phyloP scores from a whole-genome alignment of 495 filamentous ascomycete genomes.

The Talaromyces adpressus region DNA sequence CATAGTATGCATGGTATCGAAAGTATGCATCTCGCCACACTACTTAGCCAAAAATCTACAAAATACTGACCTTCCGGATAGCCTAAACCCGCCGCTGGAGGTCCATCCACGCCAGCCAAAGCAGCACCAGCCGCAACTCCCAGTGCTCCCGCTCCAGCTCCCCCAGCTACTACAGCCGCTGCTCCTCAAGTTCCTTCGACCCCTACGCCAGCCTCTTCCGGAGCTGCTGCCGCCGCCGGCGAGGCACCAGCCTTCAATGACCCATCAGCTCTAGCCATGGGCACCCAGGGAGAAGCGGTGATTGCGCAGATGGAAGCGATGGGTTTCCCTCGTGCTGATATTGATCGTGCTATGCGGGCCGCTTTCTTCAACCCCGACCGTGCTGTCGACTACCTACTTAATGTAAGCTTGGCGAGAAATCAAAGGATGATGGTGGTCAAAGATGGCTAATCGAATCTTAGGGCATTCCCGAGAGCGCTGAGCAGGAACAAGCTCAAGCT shows the following conservation, averaged over 20 bases:
- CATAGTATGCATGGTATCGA: slow-evolving; percentile 92
- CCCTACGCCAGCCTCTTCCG: slow-evolving; percentile 61
- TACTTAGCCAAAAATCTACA: not conserved
- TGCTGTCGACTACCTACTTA: slow-evolving; percentile 92
- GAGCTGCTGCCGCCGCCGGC: slow-evolving; percentile 31
- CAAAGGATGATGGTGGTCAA: not conserved
- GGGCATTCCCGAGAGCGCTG: slow-evolving; percentile 84
- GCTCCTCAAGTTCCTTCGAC: slow-evolving; percentile 49
- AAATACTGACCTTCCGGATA: slow-evolving; percentile 17
- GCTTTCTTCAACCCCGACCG: slow-evolving; percentile 96
- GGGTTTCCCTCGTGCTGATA: slow-evolving; percentile 82
- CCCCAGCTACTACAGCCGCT: slow-evolving; percentile 52
- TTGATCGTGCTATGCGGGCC: slow-evolving; percentile 89
- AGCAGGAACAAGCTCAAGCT: slow-evolving; percentile 57
- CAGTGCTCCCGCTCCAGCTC: slow-evolving; percentile 54
- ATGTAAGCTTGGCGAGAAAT: slow-evolving; percentile 44
- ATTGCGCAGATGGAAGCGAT: slow-evolving; percentile 95
- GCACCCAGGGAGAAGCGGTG: slow-evolving; percentile 71
- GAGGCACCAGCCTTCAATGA: slow-evolving; percentile 54
- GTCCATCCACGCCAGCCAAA: slow-evolving; percentile 52
- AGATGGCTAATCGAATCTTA: slow-evolving; percentile 20
- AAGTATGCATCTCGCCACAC: slow-evolving; percentile 50
- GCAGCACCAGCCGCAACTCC: slow-evolving; percentile 37
- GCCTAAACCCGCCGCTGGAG: slow-evolving; percentile 61
- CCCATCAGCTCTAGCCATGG: slow-evolving; percentile 77